Base-by-base conservation (phyloP, 202 grass and related monocot genomes). In the Dendrocalamus latiflorus region DNA sequence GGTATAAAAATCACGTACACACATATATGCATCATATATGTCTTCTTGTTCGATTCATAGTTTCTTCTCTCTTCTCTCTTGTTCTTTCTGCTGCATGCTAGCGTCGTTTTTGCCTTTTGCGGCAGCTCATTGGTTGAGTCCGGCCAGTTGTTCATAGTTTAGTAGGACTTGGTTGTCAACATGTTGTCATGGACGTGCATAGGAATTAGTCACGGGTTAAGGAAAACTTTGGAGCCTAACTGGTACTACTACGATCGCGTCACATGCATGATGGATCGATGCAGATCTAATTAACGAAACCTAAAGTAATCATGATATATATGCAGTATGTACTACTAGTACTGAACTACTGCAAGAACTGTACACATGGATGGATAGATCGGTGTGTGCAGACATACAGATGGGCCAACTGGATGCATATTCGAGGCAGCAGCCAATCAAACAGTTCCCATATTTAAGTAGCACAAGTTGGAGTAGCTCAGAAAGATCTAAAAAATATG, bases 91-190 rank as follows among this genome's bases (percentile, higher is more conserved):
- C 66, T 33, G 50, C 18, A 21, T 36, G 15, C 1, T 42, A 25
- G n/a, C n/a, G 18, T 28, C 44, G 38, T 18, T 9, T 25, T 34
- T 83, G 15, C 21, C 16, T 21, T 22, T 33, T 56, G 11, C 13
- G 72, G 36, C 26, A 58, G 6, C 69, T 54, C 50, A 45, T 65
- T 83, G 39, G 16, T 37, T 68, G 36, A 42, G 75, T 39, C 77
- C 48, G 42, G 20, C 45, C 66, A 8, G 28, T 54, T 85, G 45
- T 66, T 57, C 57, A 85, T 42, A 62, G 44, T 37, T 75, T 14
- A 84, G 53, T 84, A 68, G 20, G 34, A 84, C 60, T 61, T 75
- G 7, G n/a, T 42, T 84, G 50, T 84, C 81, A 54, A 15, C 64
- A 55, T 87, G 55, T 20, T 26, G 24, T 65, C 79, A 79, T 80